Base-by-base conservation (phyloP, 2,329 filamentous ascomycete species). In the Diaporthe caulivora region DNA sequence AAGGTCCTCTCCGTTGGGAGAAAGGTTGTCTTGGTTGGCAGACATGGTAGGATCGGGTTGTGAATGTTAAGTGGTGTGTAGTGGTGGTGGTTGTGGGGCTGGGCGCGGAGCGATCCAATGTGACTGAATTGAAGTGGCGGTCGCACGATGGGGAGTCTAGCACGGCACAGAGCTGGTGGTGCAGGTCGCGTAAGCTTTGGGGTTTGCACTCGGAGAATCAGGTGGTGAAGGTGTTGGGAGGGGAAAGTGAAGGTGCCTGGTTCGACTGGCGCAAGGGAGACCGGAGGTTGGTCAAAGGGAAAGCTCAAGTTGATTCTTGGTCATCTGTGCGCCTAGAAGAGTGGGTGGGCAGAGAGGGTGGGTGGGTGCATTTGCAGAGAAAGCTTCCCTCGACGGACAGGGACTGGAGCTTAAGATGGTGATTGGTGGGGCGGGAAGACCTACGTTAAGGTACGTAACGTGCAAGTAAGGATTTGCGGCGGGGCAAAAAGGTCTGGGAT, bases 1-100 rank as follows among this genome's bases (percentile, higher is more conserved):
- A 76, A 93, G 83, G 72, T 91, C 89, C 80, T 89, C 89, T 78
- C 91, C 91, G 79, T 89, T 91, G 80, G 88, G 79, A 76, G 89
- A 81, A 71, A 88, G 84, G 74, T 82, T 80, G 76, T 92, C 90
- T 81, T 93, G 92, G 78, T 87, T 81, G 74, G 87, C 81, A 80
- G 92, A 92, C 92, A 94, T 94, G 77, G 75, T 83, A 79, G 72
- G 72, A 73, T 76, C 64, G 60, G 31, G 24, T 62, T 44, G 57
- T 55, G 6, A 29, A 24, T 42, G 37, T 40, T 44, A 21, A 51
- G 31, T 57, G 51, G 44, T 29, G 37, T 29, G 42, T 29, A 5
- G 37, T 29, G 57, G 31, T 51, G 51, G 37, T 10, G 49, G 31
- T 54, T 21, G 37, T 26, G 51, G 62, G 34, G 62, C 57, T 47